Conservation (phyloP, 768 basidiomycete genomes). For the Suillus luteus region DNA sequence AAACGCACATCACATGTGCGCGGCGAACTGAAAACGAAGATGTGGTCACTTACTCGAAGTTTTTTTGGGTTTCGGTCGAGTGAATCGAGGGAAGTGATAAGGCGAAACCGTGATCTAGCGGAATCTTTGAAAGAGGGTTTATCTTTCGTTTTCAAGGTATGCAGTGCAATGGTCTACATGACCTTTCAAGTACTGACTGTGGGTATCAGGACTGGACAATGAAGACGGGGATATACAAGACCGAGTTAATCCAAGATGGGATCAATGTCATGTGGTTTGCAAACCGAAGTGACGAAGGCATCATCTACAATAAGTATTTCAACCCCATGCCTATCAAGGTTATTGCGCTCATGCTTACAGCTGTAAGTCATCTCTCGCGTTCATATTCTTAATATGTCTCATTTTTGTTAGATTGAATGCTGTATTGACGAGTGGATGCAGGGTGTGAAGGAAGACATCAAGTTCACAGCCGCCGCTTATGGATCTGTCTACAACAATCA, state of each 20-base stretch:
- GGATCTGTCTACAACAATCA: not conserved
- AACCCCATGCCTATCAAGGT: constrained; percentile 1
- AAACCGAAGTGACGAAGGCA: not conserved
- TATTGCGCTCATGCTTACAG: not conserved
- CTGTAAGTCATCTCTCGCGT: not conserved
- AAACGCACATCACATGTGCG: not conserved
- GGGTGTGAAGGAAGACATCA: not conserved
- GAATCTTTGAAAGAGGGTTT: not conserved
- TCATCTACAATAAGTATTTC: not conserved
- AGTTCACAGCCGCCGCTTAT: not conserved
- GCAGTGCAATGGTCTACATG: not conserved
- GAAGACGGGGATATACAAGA: not conserved
- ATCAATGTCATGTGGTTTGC: constrained; percentile 1
- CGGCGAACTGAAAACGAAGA: not conserved
- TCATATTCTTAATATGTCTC: not conserved
- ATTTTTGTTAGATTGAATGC: not conserved
- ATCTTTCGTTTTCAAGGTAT: not conserved
- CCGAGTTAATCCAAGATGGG: not conserved
- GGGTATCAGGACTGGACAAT: not conserved
- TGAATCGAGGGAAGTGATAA: not conserved
- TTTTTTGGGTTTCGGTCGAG: not conserved
- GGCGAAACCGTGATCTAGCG: not conserved
- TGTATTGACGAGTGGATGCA: not conserved
- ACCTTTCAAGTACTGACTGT: not conserved
- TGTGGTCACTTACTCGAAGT: not conserved